Percentiles rank a stretch among this genome's conserved stretches.
phyloP scores from a whole-genome alignment of 2,329 filamentous ascomycete genomes.

The Lecanicillium sp. region DNA sequence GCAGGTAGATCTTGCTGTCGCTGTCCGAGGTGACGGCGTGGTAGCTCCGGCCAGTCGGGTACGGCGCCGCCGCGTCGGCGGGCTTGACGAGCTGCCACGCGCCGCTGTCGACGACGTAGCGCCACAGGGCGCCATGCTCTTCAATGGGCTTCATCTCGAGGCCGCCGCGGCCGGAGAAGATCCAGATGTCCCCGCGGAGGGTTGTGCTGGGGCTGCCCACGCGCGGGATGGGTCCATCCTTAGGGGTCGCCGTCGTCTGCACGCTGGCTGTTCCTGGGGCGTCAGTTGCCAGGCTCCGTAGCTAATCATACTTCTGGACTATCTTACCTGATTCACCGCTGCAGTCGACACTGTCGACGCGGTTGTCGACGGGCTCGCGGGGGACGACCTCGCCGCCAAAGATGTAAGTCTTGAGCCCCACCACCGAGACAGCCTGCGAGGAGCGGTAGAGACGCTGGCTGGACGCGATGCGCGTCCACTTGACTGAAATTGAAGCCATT shows the following conservation, averaged over 20 bases:
- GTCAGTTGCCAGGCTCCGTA: too few species aligned
- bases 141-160: conserved; percentile 53
- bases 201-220: conserved; percentile 48
- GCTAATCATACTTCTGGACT: background rate
- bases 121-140: conserved; percentile 53
- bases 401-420: conserved; percentile 34
- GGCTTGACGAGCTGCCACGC: conserved; percentile 44
- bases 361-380: conserved; percentile 44
- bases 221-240: conserved; percentile 41
- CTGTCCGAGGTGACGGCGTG: conserved; percentile 40
- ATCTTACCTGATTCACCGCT: conserved; percentile 1
- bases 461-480: background rate
- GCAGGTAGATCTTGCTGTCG: conserved; percentile 45
- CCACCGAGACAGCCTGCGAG: conserved; percentile 41
- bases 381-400: conserved; percentile 48
- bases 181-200: conserved; percentile 43
- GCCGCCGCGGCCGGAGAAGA: conserved; percentile 60
- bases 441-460: conserved; percentile 38
- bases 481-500: background rate
- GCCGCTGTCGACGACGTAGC: conserved; percentile 34
- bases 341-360: conserved; percentile 36
- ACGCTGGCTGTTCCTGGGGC: background rate
- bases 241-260: conserved; percentile 18
- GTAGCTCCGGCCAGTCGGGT: conserved; percentile 49
- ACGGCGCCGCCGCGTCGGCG: conserved; percentile 25